phyloP scores from a whole-genome alignment of 768 basidiomycete species.

The Calocybe indica region DNA sequence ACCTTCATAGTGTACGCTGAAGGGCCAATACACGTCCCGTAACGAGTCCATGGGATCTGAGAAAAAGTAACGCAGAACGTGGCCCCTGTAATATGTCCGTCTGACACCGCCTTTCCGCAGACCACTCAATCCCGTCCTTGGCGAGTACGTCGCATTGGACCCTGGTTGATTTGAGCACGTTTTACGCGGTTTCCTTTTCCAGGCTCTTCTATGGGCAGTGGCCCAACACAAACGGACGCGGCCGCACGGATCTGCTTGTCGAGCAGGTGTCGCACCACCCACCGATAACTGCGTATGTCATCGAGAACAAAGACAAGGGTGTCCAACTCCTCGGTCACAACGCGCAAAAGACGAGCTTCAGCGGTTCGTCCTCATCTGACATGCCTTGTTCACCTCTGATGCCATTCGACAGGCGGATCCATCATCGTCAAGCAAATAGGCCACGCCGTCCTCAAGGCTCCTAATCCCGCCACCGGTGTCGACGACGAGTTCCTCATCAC shows the following conservation, averaged over 20 bases:
- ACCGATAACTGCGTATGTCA: slow-evolving; percentile 81
- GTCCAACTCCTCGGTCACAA: slow-evolving; percentile 79
- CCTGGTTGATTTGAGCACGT: neutral
- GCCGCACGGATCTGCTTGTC: slow-evolving; percentile 78
- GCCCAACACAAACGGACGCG: slow-evolving; percentile 67
- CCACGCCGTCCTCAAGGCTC: slow-evolving; percentile 78
- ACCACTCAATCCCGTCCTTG: slow-evolving; percentile 93
- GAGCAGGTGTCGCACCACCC: slow-evolving; percentile 98
- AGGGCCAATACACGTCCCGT: slow-evolving; percentile 91
- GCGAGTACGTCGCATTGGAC: slow-evolving; percentile 56
- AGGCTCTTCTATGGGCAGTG: slow-evolving; percentile 87
- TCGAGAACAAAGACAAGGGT: slow-evolving; percentile 76
- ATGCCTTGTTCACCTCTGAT: neutral
- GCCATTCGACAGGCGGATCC: slow-evolving; percentile 42
- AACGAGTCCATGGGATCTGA: slow-evolving; percentile 96
- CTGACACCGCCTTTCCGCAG: slow-evolving; percentile 29
- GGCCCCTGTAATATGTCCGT: neutral
- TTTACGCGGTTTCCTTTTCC: slow-evolving; percentile 1
- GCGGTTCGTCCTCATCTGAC: slow-evolving; percentile 35
- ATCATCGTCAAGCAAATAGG: slow-evolving; percentile 94
- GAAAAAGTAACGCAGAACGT: slow-evolving; percentile 69
- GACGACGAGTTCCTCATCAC: slow-evolving; percentile 77
- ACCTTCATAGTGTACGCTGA: slow-evolving; percentile 70
- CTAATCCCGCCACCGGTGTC: slow-evolving; percentile 38
- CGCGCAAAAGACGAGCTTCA: slow-evolving; percentile 95